Base-by-base conservation (phyloP, 2,329 filamentous ascomycete genomes). In the Helotiales sp. region DNA sequence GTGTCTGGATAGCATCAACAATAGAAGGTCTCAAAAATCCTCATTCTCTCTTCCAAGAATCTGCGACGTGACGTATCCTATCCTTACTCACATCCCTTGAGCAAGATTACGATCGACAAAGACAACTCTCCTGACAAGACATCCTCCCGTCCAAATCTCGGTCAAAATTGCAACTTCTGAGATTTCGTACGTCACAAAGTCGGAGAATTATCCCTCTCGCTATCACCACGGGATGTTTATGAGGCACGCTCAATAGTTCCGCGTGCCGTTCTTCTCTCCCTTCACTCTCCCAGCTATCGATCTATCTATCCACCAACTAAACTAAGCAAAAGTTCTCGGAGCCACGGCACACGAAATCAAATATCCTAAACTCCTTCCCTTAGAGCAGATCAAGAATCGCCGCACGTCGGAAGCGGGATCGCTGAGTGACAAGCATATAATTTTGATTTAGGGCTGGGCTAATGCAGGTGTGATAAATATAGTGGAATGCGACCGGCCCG, bases 1-100 rank as follows among this genome's bases (percentile, higher is more conserved):
- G 61, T 69, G 64, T 61, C 64, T 71, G 63, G 59, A 68, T 59
- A 66, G 64, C 64, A n/a, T 55, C 62, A 71, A 69, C 63, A 66
- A 69, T 66, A 67, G 65, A 69, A 66, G 57, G 50, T 66, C 45
- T 61, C n/a, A 65, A 24, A 50, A 62, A 59, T 43, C n/a, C 20
- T 57, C 32, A 24, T 17, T 37, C 11, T 26, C 20, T 34, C 5
- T 52, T 13, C 49, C 32, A 6, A 40, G 11, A 10, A 24, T 10
- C 32, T 34, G n/a, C 15, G 2, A 55, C 5, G 30, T 57, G 20
- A 26, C 10, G 13, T 17, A 22, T 57, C 7, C 20, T 37, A n/a
- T 10, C 30, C 20, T 57, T 30, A 11, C 17, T 57, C 20, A 26
- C 3, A 3, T 1, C 2, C 15, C 24, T n/a, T 7, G 49, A n/a